Conservation (phyloP, 768 basidiomycete genomes). For the Rhodosporidiobolus odoratus region DNA sequence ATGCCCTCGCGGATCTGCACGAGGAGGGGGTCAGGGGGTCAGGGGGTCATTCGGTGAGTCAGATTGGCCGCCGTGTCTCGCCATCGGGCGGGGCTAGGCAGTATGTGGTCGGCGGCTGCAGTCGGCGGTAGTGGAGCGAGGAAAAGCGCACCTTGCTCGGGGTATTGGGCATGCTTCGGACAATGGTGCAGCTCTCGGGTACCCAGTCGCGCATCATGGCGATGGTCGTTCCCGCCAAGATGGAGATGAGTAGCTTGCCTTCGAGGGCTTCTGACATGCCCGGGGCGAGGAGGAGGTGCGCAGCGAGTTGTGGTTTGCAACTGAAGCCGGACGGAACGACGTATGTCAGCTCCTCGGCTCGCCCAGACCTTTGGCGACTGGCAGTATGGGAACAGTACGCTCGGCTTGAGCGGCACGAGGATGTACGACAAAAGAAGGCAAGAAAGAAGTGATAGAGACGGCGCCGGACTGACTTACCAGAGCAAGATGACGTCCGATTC, state of each 20-base stretch:
- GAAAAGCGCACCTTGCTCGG: slow-evolving; percentile 69
- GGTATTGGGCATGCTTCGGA: slow-evolving; percentile 98
- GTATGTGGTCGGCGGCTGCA: background rate
- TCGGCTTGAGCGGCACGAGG: no score
- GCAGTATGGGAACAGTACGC: no score
- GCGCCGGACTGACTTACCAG: no score
- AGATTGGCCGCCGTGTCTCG: no score
- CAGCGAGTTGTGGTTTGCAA: slow-evolving; percentile 88
- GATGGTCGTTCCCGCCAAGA: slow-evolving; percentile 94
- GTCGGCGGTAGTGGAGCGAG: background rate
- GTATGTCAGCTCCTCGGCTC: no score
- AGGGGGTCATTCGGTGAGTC: no score
- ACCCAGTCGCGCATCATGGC: slow-evolving; percentile 72
- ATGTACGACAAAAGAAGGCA: background rate
- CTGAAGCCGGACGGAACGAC: slow-evolving; percentile 48
- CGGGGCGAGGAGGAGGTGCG: slow-evolving; percentile 62
- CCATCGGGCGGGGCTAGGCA: no score
- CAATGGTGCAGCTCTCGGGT: slow-evolving; percentile 67
- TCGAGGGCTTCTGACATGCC: slow-evolving; percentile 79
- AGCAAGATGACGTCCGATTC: slow-evolving; percentile 79
- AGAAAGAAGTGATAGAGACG: background rate
- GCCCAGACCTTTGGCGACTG: no score
- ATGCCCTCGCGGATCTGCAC: slow-evolving; percentile 98
- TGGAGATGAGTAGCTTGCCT: slow-evolving; percentile 89
- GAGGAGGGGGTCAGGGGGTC: background rate